Conservation (phyloP, 768 basidiomycete genomes). For the Pholiota microspora region DNA sequence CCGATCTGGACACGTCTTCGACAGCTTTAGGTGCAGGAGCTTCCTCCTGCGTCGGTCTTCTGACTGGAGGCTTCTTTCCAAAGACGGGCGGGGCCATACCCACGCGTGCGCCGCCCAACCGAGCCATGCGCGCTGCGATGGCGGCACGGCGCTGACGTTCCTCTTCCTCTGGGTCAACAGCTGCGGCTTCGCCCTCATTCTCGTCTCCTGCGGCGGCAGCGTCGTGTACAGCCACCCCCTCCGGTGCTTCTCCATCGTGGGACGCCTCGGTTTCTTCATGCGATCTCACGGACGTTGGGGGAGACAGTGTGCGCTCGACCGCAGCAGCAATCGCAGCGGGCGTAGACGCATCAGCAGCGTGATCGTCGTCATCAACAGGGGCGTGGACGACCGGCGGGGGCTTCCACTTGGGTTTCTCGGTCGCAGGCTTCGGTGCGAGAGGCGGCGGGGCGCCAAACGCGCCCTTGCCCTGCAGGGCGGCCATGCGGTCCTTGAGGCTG, state of each 20-base stretch:
- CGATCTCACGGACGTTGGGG: conserved; percentile 28
- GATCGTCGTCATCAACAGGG: conserved; percentile 43
- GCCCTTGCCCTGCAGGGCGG: conserved; percentile 82
- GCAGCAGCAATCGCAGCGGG: conserved; percentile 20
- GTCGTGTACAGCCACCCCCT: conserved; percentile 11
- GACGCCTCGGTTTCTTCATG: conserved; percentile 12
- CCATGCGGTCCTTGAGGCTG: conserved; percentile 93
- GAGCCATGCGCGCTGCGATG: conserved; percentile 91
- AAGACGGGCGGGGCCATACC: conserved; percentile 80
- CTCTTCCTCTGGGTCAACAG: conserved; percentile 60
- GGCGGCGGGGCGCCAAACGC: conserved; percentile 68
- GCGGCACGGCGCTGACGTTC: conserved; percentile 80
- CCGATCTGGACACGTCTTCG: conserved; percentile 11
- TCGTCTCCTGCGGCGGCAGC: conserved; percentile 9
- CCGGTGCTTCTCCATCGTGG: conserved; percentile 19
- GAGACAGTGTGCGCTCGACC: conserved; percentile 30
- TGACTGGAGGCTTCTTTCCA: conserved; percentile 43
- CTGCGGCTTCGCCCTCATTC: conserved; percentile 14
- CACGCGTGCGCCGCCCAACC: conserved; percentile 80
- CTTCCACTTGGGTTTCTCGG: conserved; percentile 85
- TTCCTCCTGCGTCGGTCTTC: conserved; percentile 29
- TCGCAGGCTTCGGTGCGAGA: conserved; percentile 52
- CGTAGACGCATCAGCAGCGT: conserved; percentile 14
- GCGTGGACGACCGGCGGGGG: conserved; percentile 60
- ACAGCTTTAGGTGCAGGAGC: conserved; percentile 14